Conservation (phyloP, 2,329 filamentous ascomycete species). For the Colletotrichum falcatum region DNA sequence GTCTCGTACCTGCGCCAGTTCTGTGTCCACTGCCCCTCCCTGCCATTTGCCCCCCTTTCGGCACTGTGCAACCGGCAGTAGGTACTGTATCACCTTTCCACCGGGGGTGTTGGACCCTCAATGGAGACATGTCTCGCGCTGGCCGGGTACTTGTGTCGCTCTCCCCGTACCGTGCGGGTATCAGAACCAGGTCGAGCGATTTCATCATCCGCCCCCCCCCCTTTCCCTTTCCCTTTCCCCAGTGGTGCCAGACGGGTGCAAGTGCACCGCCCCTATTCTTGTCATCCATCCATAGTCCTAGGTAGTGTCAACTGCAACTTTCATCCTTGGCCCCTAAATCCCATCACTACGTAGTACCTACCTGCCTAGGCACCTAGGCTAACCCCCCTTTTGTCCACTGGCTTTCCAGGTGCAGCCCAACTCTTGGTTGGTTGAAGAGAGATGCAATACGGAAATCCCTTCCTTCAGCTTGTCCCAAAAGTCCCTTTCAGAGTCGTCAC, state of each 20-base stretch:
- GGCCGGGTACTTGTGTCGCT: slow-evolving; percentile 29
- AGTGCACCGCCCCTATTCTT: slow-evolving; percentile 13
- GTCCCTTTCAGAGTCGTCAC: not conserved
- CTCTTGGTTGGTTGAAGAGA: not conserved
- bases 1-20: slow-evolving; percentile 32
- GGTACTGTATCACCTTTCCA: not conserved
- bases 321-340: slow-evolving; percentile 2
- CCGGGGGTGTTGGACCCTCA: not conserved
- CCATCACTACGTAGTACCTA: not conserved
- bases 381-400: not conserved
- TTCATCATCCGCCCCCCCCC: slow-evolving; percentile 27
- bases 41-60: slow-evolving; percentile 5
- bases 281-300: not conserved
- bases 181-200: slow-evolving; percentile 41
- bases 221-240: not conserved
- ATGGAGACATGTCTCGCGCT: not conserved
- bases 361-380: too few relatives aligned
- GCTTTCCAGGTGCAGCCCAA: not conserved
- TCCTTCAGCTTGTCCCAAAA: not conserved
- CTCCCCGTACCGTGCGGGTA: slow-evolving; percentile 34
- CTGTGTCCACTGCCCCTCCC: slow-evolving; percentile 18
- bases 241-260: not conserved
- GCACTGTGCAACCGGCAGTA: not conserved
- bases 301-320: not conserved
- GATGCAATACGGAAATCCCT: slow-evolving; percentile 5